Evolutionary conservation across 495 filamentous ascomycete species (phyloP), one percentile per base, ranked within the genome.

Genomic region (Articulospora tetracladia): DNA sequence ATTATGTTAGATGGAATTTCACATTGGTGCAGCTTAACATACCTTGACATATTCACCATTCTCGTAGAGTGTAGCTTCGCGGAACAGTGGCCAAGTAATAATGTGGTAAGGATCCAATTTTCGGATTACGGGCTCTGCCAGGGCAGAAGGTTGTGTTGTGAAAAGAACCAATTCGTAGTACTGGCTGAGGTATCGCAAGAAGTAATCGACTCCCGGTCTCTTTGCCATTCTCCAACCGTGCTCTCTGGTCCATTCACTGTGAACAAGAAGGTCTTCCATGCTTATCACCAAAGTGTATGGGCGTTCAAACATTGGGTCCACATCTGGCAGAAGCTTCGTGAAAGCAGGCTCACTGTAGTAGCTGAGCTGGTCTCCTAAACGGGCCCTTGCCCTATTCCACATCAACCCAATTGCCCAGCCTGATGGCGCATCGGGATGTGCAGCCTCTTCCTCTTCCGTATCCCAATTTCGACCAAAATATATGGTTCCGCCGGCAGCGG

Each of bases 261-360:
- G 93, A 32, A 98, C 84, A 26, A 98, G 80, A 64, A 98, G 76
- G 73, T 98, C 94, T 75, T 98, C 95, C 65, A 98, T 74, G 72
- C 90, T 92, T 63, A 98, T 77, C 17, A 95, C 91, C 49, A 98
- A 77, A 1, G 94, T 98, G 73, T 94, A 96, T n/a, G 93, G 93
- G 48, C 89, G 86, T 61, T 85, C 85, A 68, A 89, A 85, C 41
- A 82, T 81, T 12, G 91, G 89, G 66, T 96, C 90, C 46, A 89
- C 83, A 60, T 98, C 91, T 17, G 94, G 94, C 41, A 98, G 81
- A 54, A 98, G 79, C 78, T 96, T 96, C 7, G 90, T 84, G 76
- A 98, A 98, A 13, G 93, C 87, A 19, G 94, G 94, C 63, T 98
- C 94, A 63, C 91, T 96, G 78, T 97, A 98, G 79, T 97, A 97